Conservation (phyloP, 106 monocot genomes). For the Ottelia alismoides region DNA sequence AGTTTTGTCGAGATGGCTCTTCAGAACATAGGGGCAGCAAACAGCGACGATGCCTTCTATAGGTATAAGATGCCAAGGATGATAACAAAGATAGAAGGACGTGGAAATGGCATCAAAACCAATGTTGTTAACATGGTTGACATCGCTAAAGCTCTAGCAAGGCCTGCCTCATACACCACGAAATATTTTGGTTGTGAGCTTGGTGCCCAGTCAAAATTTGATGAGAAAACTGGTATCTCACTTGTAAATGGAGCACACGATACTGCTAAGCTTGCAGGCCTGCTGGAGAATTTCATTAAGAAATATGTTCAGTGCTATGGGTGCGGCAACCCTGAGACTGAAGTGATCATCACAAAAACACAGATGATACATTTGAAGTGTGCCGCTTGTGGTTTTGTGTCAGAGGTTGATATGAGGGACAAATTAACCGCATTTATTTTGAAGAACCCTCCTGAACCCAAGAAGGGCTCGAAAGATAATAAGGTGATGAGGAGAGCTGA, state of each 20-base stretch:
- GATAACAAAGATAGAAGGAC: slow-evolving; percentile 84
- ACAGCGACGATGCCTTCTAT: slow-evolving; percentile 84
- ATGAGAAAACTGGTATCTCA: slow-evolving; percentile 54
- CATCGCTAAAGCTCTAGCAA: slow-evolving; percentile 61
- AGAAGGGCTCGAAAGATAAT: slow-evolving; percentile 60
- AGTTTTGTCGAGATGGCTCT: slow-evolving; percentile 36
- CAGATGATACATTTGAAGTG: slow-evolving; percentile 71
- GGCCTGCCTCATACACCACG: slow-evolving; percentile 64
- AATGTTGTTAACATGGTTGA: slow-evolving; percentile 89
- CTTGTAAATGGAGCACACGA: slow-evolving; percentile 77
- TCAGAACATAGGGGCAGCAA: slow-evolving; percentile 69
- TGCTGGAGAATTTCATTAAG: slow-evolving; percentile 78
- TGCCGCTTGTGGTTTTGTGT: slow-evolving; percentile 67
- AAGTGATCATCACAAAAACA: slow-evolving; percentile 53
- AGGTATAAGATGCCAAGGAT: slow-evolving; percentile 88
- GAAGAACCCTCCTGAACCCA: slow-evolving; percentile 65
- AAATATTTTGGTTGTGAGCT: slow-evolving; percentile 84
- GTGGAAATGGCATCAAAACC: slow-evolving; percentile 84
- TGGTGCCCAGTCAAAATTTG: slow-evolving; percentile 82
- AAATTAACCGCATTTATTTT: slow-evolving; percentile 62
- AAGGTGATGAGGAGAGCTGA: slow-evolving; percentile 75
- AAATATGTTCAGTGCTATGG: slow-evolving; percentile 79
- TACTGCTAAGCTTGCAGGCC: slow-evolving; percentile 57
- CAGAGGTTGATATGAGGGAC: slow-evolving; percentile 79
- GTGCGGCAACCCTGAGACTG: slow-evolving; percentile 78